These are phyloP conservation scores for Phyllosticta citribraziliensis DNA, from an alignment of 2,329 filamentous ascomycete genomes.

Conservation along the genomic window DNA sequence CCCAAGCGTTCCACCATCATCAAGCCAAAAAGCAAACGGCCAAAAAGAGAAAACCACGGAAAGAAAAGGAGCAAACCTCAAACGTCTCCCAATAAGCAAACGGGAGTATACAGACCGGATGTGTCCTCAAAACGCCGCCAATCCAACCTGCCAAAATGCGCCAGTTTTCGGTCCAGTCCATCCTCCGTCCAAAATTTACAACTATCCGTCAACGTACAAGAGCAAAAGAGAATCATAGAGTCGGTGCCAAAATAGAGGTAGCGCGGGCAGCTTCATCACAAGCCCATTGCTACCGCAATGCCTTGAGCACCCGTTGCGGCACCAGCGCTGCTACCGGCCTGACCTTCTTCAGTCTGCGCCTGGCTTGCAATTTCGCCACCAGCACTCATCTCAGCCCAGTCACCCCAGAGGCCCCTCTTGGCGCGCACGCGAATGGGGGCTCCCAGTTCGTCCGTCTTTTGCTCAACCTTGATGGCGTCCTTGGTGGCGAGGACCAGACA, in stretches of 20 bases:
- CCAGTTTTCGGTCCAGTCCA: not conserved
- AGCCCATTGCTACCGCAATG: not conserved
- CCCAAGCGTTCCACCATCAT: not conserved
- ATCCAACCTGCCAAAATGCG: not conserved
- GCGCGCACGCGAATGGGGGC: constrained; percentile 73
- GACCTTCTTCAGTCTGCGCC: constrained; percentile 8
- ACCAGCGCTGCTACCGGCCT: not conserved
- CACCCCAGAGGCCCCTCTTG: constrained; percentile 93
- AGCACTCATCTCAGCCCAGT: constrained; percentile 71
- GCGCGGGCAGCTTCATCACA: not conserved
- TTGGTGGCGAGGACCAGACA: constrained; percentile 92
- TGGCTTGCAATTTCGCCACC: constrained; percentile 35
- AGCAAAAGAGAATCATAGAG: not conserved
- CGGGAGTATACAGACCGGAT: not conserved
- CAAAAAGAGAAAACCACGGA: too few species aligned
- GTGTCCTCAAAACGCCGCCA: not conserved
- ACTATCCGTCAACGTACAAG: not conserved
- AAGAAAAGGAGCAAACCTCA: not conserved
- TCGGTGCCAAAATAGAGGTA: not conserved
- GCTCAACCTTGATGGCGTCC: constrained; percentile 94
- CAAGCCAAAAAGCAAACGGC: not conserved
- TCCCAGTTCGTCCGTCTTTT: constrained; percentile 61
- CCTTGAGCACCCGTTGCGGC: not conserved
- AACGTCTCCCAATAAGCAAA: not conserved
- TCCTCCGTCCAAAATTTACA: not conserved